Evolutionary conservation across 257 asterid species (phyloP).

Genomic region (Capsicum rhomboideum): DNA sequence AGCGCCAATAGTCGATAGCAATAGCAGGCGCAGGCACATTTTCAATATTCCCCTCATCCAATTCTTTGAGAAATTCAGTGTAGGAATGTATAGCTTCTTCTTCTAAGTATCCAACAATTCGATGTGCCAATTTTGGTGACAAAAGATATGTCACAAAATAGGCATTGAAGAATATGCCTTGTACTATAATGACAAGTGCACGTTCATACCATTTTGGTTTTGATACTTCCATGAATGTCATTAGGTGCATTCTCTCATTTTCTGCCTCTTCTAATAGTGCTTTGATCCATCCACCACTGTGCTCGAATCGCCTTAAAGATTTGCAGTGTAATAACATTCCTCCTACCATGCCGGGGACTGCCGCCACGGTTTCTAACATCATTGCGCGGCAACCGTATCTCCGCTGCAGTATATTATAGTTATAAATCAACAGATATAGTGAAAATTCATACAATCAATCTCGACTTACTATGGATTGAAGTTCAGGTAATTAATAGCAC

Average conservation of each 20-base stretch:
- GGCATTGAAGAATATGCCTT: constrained; percentile 66
- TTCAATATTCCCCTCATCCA: constrained; percentile 60
- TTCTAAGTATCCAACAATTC: constrained; percentile 62
- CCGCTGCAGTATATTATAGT: constrained; percentile 18
- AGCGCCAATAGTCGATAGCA: constrained; percentile 57
- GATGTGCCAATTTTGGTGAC: constrained; percentile 64
- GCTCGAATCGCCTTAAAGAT: constrained; percentile 48
- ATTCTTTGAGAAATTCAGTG: constrained; percentile 42
- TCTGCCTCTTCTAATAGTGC: constrained; percentile 62
- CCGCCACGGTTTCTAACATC: constrained; percentile 67
- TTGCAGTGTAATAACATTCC: constrained; percentile 57
- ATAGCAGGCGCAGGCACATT: constrained; percentile 85
- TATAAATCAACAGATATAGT: background rate
- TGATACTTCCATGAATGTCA: constrained; percentile 67
- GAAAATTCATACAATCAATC: background rate
- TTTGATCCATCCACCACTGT: constrained; percentile 65
- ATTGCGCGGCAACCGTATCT: constrained; percentile 67
- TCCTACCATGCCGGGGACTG: constrained; percentile 68
- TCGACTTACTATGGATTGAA: background rate
- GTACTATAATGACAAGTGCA: constrained; percentile 47
- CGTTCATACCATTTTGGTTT: constrained; percentile 63
- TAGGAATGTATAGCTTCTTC: constrained; percentile 66
- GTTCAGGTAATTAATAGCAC: too few relatives aligned
- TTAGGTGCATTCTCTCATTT: constrained; percentile 66
- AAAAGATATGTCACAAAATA: constrained; percentile 41